Evolutionary conservation across 306 rosid species (phyloP), one percentile per base, ranked within the genome.

Genomic region (Fragaria vesca): DNA sequence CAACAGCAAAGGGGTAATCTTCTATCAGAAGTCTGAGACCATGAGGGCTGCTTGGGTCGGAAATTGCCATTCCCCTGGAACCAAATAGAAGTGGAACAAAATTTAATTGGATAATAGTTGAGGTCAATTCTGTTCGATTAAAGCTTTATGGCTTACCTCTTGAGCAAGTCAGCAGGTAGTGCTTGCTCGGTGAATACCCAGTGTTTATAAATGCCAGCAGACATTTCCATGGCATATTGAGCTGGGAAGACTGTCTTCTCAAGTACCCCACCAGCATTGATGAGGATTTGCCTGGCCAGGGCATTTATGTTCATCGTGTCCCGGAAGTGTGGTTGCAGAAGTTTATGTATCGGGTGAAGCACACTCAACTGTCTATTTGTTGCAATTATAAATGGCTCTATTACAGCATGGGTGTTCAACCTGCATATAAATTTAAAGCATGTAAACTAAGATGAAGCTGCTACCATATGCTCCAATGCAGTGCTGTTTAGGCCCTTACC

Each of bases 221-320:
- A 95, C 93, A 95, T 85, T 85, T 95, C 99, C 93, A 95, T 9
- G 65, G 99, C 87, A 12, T 54, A 95, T 80, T 66, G 87, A 45
- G 88, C 96, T 12, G 98, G 98, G 77, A 95, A 95, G 71, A 95
- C 98, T 20, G 99, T 95, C 73, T 12, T 86, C 90, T 95, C 99
- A 4, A 95, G 91, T n/a, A 93, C 85, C 4, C 98, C 97, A 57
- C 86, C 96, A 8, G 97, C 96, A 78, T 93, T 93, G 83, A 95
- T 95, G 67, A 95, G 99, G 42, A 88, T 84, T 58, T 95, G 99
- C 18, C 99, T 63, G 34, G 98, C 99, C 68, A 95, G 61, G 38
- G 99, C 97, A 69, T 95, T 95, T 77, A 95, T 91, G 32, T 95
- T 81, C 98, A 93, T 91, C 18, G 99, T 95, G 89, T 95, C 99